Base-by-base conservation (phyloP, 2,329 filamentous ascomycete genomes). In the Teratosphaeriaceae sp. region DNA sequence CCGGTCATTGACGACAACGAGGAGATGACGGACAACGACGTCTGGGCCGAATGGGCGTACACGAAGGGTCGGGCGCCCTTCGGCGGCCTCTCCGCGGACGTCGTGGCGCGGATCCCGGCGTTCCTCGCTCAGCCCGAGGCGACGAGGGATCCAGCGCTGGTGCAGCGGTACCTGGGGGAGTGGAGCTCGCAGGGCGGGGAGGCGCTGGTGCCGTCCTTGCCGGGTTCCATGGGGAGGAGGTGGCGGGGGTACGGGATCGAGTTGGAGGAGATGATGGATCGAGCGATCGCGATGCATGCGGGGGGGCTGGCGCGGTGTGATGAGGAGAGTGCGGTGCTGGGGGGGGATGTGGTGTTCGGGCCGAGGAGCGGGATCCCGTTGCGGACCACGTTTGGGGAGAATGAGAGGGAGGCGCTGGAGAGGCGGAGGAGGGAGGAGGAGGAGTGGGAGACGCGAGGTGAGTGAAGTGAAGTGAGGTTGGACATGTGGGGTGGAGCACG, bases 381-480 rank as follows among this genome's bases (percentile, higher is more conserved):
- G 29, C 29, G 29, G 29, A 13, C 18, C 7, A 31, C 29, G 7
- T 31, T 8, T 16, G n/a, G 18, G 13, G 29, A 31, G 29, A 13
- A 31, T 16, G 29, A 31, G 29, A 42, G 26, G 22, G 2, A 20
- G 29, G 18, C 18, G 29, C n/a, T 15, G 29, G 9, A 31, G 29
- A 38, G 35, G 21, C 23, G 30, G 22, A 41, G 29, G 24, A n/a
- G 42, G n/a, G 21, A 44, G 18, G 33, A 40, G 15, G 34, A 45
- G 22, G 19, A 34, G 34, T n/a, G 43, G 27, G 16, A 29, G 12
- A 23, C 42, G 36, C n/a, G 30, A 19, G 24, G 44, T 20, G 8
- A 8, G 42, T 36, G 34, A 20, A 26, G 39, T 48, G 42, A 44
- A 34, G 36, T 42, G 15, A 29, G 39, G 29, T 24, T 27, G 26